Percentiles rank a stretch among this genome's conserved stretches.
Conservation (phyloP, 495 filamentous ascomycete genomes). For the Trichoderma erinaceum region DNA sequence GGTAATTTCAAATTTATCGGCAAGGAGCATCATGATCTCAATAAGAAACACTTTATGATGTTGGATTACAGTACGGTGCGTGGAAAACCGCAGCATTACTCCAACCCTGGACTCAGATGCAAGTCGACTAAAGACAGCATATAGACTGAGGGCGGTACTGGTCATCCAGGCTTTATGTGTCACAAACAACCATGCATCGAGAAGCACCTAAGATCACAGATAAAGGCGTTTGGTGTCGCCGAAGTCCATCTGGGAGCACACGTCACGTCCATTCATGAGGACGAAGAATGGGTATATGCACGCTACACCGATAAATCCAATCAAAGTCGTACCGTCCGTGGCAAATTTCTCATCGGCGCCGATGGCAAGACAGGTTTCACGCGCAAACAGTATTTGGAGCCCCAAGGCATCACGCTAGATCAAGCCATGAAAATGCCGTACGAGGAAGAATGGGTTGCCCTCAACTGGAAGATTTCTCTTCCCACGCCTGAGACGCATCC, state of each 20-base stretch:
- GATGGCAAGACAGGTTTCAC: constrained; percentile 48
- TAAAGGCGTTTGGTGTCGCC: not conserved
- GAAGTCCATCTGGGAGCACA: not conserved
- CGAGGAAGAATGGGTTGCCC: constrained; percentile 47
- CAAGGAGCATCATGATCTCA: not conserved
- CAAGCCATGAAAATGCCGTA: constrained; percentile 33
- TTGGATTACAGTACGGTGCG: constrained; percentile 6
- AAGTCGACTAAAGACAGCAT: not conserved
- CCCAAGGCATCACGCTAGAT: constrained; percentile 35
- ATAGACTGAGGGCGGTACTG: not conserved
- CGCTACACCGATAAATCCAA: not conserved
- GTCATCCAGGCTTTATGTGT: not conserved
- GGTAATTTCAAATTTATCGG: not conserved
- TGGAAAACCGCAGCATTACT: not conserved
- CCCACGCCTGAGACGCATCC: constrained; percentile 45
- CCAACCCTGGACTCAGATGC: not conserved
- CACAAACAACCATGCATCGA: not conserved
- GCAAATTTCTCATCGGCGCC: constrained; percentile 34
- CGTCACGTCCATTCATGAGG: constrained; percentile 17
- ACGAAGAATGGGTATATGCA: constrained; percentile 16
- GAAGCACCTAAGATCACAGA: not conserved
- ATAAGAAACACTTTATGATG: not conserved
- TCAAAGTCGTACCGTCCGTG: constrained; percentile 3
- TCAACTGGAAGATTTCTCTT: constrained; percentile 42
- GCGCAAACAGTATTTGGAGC: constrained; percentile 45